Conservation (phyloP, 805 yeast genomes). For the Tetrapisispora nanseiensis region DNA sequence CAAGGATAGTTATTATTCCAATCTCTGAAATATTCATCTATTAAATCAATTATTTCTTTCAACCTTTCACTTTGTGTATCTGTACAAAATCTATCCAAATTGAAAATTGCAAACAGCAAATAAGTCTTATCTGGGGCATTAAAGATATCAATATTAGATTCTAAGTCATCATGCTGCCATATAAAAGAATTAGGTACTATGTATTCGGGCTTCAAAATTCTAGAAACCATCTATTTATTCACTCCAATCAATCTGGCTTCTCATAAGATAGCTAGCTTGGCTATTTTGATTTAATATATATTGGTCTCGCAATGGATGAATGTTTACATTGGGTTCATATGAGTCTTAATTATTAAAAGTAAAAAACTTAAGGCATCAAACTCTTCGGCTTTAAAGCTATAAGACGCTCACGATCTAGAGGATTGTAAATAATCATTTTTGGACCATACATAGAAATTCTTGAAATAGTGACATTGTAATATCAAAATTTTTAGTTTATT, state of each 20-base stretch:
- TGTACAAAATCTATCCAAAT: constrained; percentile 13
- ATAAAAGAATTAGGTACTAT: constrained; percentile 7
- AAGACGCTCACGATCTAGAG: too few species aligned
- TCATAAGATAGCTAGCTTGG: too few species aligned
- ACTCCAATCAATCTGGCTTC: not conserved
- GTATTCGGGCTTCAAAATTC: not conserved
- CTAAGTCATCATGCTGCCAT: constrained; percentile 20
- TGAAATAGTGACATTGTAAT: too few species aligned
- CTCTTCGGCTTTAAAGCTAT: too few species aligned
- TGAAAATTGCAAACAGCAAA: constrained; percentile 23
- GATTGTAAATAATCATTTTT: too few species aligned
- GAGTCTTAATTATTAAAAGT: too few species aligned
- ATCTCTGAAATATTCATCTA: constrained; percentile 13
- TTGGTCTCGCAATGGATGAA: too few species aligned
- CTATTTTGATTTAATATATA: too few species aligned
- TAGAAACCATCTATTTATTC: not conserved
- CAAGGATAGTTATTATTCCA: constrained; percentile 37
- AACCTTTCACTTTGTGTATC: not conserved
- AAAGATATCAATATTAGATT: constrained; percentile 9
- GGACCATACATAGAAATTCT: too few species aligned
- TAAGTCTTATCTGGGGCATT: constrained; percentile 16
- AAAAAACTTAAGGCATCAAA: too few species aligned
- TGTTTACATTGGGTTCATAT: too few species aligned
- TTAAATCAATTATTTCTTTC: not conserved
- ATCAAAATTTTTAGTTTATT: too few species aligned